phyloP scores from a whole-genome alignment of 1,284 basidiomycete genomes.

The Microbotryum saponariae region DNA sequence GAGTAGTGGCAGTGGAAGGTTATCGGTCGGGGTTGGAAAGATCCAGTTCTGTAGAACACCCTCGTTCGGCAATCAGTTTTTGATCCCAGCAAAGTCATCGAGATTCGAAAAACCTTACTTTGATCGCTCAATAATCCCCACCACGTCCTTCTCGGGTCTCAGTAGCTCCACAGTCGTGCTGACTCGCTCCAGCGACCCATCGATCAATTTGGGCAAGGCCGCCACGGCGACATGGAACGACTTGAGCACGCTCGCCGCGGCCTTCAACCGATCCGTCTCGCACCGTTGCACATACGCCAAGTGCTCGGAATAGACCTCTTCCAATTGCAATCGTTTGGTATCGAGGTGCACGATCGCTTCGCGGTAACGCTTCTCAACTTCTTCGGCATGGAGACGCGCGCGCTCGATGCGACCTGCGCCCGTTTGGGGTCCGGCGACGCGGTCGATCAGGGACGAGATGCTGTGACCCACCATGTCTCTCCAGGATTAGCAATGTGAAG shows the following conservation, averaged over 20 bases:
- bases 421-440: constrained; percentile 19
- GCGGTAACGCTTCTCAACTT: constrained; percentile 28
- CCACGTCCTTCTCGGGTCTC: constrained; percentile 25
- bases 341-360: constrained; percentile 2
- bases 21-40: constrained; percentile 30
- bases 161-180: constrained; percentile 21
- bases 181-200: constrained; percentile 11
- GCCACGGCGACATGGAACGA: constrained; percentile 16
- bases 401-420: constrained; percentile 18
- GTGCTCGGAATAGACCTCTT: constrained; percentile 25
- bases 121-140: constrained; percentile 30
- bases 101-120: constrained; percentile 1
- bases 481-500: neutral
- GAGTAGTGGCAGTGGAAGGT: constrained; percentile 30
- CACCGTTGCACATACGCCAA: constrained; percentile 29
- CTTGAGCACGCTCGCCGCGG: constrained; percentile 24
- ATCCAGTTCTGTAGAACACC: constrained; percentile 19
- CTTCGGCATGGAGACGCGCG: constrained; percentile 22
- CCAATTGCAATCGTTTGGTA: constrained; percentile 19
- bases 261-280: constrained; percentile 33
- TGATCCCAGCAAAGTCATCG: neutral
- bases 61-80: neutral
- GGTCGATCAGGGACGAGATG: constrained; percentile 21
- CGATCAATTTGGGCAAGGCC: constrained; percentile 12
- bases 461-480: constrained; percentile 1